Base-by-base conservation (phyloP, 257 asterid genomes). In the Dorcoceras hygrometricum region DNA sequence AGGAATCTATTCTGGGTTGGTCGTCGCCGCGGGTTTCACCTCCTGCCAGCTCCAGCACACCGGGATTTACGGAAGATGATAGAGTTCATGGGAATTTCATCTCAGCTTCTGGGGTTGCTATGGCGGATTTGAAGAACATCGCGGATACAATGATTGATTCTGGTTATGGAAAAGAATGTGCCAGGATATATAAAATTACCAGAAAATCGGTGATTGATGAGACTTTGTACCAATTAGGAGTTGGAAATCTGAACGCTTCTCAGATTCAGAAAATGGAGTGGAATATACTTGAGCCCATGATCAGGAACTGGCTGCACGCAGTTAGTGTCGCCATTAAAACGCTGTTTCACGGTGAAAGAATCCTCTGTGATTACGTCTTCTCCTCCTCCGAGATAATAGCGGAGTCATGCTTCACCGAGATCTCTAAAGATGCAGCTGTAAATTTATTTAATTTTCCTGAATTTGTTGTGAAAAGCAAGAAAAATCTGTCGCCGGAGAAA, bases 221-320 rank as follows among this genome's bases (percentile, higher is more conserved):
- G 81, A 64, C 89, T n/a, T 9, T 91, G 57, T 85, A 89, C 60
- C 73, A 79, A 56, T 65, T 91, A 14, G 95, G 95, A 27, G 80
- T 91, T n/a, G 89, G 89, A 46, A 85, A 85, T 51, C 46, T 79
- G 58, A 83, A 63, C 56, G 59, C 24, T 2, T 72, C 88, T 5
- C 91, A 89, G 73, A 72, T 91, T 73, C 95, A 82, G 72, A 91
- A 89, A 46, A 76, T 85, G 84, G 92, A 83, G 1, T 91, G 98
- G 98, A 75, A 77, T 2, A 56, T 63, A 34, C 58, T 87, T 20
- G 96, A 89, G 39, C 48, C 23, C 16, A 89, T 83, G 68, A 80
- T 84, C 26, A 85, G 75, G 76, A 77, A 22, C 58, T 89, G 96
- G 96, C 31, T 81, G 10, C 73, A 66, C 58, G 83, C 85, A 0